Evolutionary conservation across 2,329 filamentous ascomycete genomes (phyloP).

Genomic region (Acarospora socialis): DNA sequence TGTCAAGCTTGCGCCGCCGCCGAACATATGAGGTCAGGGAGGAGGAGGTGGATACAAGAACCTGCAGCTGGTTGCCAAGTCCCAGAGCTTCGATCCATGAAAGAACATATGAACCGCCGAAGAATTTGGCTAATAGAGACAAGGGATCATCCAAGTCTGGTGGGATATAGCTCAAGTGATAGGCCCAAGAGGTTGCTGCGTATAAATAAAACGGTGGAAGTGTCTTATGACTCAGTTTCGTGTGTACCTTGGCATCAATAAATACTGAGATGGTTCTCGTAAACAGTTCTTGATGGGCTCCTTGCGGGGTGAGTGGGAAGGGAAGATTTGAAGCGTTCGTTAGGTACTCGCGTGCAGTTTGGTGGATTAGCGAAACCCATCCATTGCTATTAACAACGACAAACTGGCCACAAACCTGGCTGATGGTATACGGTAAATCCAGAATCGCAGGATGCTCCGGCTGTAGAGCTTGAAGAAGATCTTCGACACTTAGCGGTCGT

Average conservation of each 20-base stretch:
- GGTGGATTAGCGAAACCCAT: constrained; percentile 16
- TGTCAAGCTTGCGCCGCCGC: constrained; percentile 9
- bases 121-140: constrained; percentile 13
- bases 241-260: constrained; percentile 11
- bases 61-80: constrained; percentile 4
- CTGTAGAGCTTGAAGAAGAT: constrained; percentile 17
- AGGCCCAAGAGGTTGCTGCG: constrained; percentile 14
- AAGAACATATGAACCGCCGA: constrained; percentile 8
- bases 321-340: constrained; percentile 8
- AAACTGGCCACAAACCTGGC: constrained; percentile 19
- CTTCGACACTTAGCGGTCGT: constrained; percentile 15
- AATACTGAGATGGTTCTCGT: constrained; percentile 12
- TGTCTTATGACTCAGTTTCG: constrained; percentile 7
- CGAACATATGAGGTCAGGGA: too few relatives aligned
- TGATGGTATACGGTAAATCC: constrained; percentile 15
- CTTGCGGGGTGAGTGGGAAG: constrained; percentile 9
- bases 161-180: constrained; percentile 13
- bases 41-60: constrained; percentile 7
- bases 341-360: constrained; percentile 18
- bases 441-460: constrained; percentile 13
- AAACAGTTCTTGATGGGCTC: constrained; percentile 11
- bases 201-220: constrained; percentile 12
- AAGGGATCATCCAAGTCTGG: constrained; percentile 11
- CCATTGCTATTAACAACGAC: constrained; percentile 15
- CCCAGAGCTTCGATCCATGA: constrained; percentile 8